Base-by-base conservation (phyloP, 2,329 filamentous ascomycete species). In the Neobulgaria alba region DNA sequence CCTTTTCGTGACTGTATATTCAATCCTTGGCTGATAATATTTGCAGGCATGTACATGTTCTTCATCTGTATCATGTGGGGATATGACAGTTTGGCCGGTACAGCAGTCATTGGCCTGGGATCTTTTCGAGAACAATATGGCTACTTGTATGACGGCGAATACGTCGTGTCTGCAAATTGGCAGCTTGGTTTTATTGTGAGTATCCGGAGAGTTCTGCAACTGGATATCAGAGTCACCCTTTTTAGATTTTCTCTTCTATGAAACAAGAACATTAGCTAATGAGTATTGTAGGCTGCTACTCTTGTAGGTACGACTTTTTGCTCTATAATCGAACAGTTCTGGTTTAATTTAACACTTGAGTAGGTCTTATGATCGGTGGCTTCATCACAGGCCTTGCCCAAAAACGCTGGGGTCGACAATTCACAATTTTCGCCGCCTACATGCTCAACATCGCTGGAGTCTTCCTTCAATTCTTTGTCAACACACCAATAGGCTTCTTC, bases 401-500 rank as follows among this genome's bases (percentile, higher is more conserved):
- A 5, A 51, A 51, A 30, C 41, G 36, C 43, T 48, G 43, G 37
- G 50, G 50, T 9, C 36, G 50, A 29, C 48, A 53, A 38, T 16
- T 47, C 3, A 49, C 45, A 41, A 51, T 53, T 36, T 20, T 45
- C 15, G 19, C 46, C 7, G 43, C 48, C 10, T 51, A 51, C 33
- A 35, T 46, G 5, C 46, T 50, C 14, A 51, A 32, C 10, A 42
- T 51, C 20, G 19, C 36, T 30, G 50, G 48, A 9, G 50, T 51
- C 14, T 48, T 49, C 34, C 39, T 51, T 10, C 48, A 51, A 34
- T 51, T 34, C 35, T 49, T 42, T 21, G 40, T 43, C 32, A 67
- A 66, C 33, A 61, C 69, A 12, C 61, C 66, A 42, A 54, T 66
- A 12, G n/a, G n/a, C n/a, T 54, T 71, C 14, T 61, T 69, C 3